These are phyloP conservation scores for Phytophthora cajani DNA, from an alignment of 352 stramenopile species.

Conservation along the genomic window DNA sequence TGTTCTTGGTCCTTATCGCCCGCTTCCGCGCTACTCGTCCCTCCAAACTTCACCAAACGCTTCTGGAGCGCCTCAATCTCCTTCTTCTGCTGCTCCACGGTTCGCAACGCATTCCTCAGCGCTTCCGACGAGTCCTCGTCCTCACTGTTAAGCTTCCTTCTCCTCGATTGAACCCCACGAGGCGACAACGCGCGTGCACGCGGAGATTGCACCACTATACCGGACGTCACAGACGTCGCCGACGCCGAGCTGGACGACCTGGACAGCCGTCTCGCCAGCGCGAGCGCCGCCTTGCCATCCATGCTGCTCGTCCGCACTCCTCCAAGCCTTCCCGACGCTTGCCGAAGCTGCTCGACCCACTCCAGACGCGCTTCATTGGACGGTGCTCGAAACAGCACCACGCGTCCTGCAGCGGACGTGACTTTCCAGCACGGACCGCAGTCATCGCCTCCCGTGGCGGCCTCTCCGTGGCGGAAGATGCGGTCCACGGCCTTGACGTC, in stretches of 20 bases:
- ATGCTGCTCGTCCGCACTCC: slow-evolving; percentile 28
- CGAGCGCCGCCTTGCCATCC: slow-evolving; percentile 37
- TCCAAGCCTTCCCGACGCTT: slow-evolving; percentile 21
- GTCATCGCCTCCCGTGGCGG: slow-evolving; percentile 38
- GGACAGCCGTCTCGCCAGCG: slow-evolving; percentile 35
- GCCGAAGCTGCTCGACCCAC: slow-evolving; percentile 63
- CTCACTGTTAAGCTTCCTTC: slow-evolving; percentile 28
- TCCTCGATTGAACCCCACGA: slow-evolving; percentile 8
- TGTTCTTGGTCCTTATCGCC: neutral
- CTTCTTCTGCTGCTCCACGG: slow-evolving; percentile 72
- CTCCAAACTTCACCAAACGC: slow-evolving; percentile 32
- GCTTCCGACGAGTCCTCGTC: slow-evolving; percentile 61
- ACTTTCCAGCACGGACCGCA: slow-evolving; percentile 81
- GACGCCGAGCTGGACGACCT: slow-evolving; percentile 41
- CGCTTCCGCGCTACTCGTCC: neutral
- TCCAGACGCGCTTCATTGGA: slow-evolving; percentile 51
- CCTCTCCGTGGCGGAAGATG: slow-evolving; percentile 51
- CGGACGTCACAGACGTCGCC: slow-evolving; percentile 23
- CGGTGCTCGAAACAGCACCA: slow-evolving; percentile 71
- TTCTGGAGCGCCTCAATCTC: slow-evolving; percentile 72
- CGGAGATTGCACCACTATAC: slow-evolving; percentile 27
- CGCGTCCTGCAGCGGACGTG: slow-evolving; percentile 54
- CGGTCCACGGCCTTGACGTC: slow-evolving; percentile 63
- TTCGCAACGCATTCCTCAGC: slow-evolving; percentile 71
- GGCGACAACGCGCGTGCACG: slow-evolving; percentile 10